A percentile compares a stretch with the other conserved stretches of the same genome.
These are phyloP conservation scores for Picochlorum sp. DNA, from an alignment of 139 green algal species.

Conservation along the genomic window DNA sequence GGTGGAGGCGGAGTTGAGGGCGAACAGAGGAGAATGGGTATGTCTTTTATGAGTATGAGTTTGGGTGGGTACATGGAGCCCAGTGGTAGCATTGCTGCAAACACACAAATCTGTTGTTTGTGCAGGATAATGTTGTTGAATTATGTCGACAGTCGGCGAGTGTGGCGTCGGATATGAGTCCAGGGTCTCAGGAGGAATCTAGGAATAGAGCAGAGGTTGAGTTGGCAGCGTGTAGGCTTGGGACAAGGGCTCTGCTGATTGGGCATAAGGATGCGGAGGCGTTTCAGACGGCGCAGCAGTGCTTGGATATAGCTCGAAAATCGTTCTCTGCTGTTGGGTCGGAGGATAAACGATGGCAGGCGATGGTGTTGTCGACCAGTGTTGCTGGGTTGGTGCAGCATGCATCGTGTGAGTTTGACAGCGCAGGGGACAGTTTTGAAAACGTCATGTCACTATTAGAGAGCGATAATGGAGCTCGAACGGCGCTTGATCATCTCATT, in stretches of 20 bases:
- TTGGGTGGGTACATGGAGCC: too few species aligned
- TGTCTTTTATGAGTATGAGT: neutral
- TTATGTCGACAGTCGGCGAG: conserved; percentile 20
- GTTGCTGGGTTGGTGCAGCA: conserved; percentile 32
- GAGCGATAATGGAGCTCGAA: conserved; percentile 2
- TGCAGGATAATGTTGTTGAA: conserved; percentile 5
- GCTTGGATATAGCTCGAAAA: conserved; percentile 27
- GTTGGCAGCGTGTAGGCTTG: conserved; percentile 10
- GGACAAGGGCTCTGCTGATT: conserved; percentile 10
- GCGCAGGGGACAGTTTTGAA: conserved; percentile 16
- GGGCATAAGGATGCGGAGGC: conserved; percentile 20
- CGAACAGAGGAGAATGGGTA: conserved; percentile 38
- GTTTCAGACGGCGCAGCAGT: conserved; percentile 27
- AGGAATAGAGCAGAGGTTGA: conserved; percentile 23
- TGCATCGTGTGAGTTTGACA: conserved; percentile 19
- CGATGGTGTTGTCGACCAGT: conserved; percentile 19
- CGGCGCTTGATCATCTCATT: conserved; percentile 18
- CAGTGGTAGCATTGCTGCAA: too few species aligned
- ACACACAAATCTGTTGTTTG: too few species aligned
- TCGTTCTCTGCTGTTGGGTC: conserved; percentile 18
- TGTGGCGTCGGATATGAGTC: conserved; percentile 7
- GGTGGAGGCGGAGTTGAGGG: conserved; percentile 24
- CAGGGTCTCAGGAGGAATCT: neutral
- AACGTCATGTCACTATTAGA: conserved; percentile 22
- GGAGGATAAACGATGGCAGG: conserved; percentile 30